Percentiles rank a stretch among this genome's conserved stretches.
These are phyloP conservation scores for Dactylonectria macrodidyma DNA, from an alignment of 2,329 filamentous ascomycete species.

Conservation along the genomic window DNA sequence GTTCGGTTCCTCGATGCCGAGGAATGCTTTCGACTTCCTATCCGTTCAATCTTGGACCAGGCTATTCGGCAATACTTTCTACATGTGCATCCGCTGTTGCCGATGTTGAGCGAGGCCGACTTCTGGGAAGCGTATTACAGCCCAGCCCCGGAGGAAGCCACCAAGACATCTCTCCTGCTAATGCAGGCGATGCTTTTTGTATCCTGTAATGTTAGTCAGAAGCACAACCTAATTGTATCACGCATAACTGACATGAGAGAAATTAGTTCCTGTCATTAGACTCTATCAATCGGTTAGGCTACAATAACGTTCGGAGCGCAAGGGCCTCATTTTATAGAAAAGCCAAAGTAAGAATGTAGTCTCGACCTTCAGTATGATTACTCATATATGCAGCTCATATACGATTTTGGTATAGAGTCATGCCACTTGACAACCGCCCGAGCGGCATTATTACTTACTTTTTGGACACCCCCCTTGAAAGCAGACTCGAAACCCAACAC, in stretches of 20 bases:
- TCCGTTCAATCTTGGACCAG: slow-evolving; percentile 9
- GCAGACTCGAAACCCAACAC: slow-evolving; percentile 17
- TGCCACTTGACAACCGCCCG: neutral
- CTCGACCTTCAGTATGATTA: neutral
- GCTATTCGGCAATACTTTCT: slow-evolving; percentile 14
- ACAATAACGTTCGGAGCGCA: slow-evolving; percentile 16
- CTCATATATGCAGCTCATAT: neutral
- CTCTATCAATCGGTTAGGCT: neutral
- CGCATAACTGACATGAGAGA: neutral
- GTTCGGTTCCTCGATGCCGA: slow-evolving; percentile 7
- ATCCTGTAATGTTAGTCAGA: neutral
- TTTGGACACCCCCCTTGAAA: slow-evolving; percentile 11
- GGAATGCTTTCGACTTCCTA: slow-evolving; percentile 1
- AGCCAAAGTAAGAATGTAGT: neutral
- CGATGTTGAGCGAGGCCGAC: slow-evolving; percentile 9
- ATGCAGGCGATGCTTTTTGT: slow-evolving; percentile 11
- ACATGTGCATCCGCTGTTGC: slow-evolving; percentile 12
- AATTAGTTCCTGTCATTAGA: neutral
- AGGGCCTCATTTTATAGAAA: slow-evolving; percentile 16
- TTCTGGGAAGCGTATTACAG: slow-evolving; percentile 12
- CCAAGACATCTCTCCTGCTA: neutral
- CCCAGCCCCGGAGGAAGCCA: neutral
- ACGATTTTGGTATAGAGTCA: slow-evolving; percentile 4
- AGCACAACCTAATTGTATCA: neutral
- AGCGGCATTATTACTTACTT: slow-evolving; percentile 6